Evolutionary conservation across 2,329 filamentous ascomycete genomes (phyloP).

Genomic region (Cladobotryum protrusum): DNA sequence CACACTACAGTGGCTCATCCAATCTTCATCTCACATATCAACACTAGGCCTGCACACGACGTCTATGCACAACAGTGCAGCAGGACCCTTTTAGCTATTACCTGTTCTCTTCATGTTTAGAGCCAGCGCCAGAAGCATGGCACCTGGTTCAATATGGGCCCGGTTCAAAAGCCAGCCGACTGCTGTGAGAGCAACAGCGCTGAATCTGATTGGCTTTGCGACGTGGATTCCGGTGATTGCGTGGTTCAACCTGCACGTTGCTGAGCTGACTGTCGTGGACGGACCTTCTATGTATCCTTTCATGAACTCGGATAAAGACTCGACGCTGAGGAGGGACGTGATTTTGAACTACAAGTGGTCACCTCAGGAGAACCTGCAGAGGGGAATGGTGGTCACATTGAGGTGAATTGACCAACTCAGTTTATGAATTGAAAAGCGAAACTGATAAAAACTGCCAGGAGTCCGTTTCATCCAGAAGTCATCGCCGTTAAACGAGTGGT

Average conservation of each 20-base stretch:
- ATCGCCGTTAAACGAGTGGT: constrained; percentile 77
- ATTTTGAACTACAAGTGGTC: constrained; percentile 55
- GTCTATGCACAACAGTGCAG: too few relatives aligned
- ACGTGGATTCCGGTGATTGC: constrained; percentile 58
- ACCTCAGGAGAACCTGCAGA: constrained; percentile 50
- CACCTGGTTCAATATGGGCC: constrained; percentile 31
- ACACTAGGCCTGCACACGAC: too few relatives aligned
- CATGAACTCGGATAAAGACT: constrained; percentile 60
- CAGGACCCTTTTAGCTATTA: too few relatives aligned
- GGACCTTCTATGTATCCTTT: constrained; percentile 72
- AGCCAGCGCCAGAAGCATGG: constrained; percentile 23
- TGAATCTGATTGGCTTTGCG: constrained; percentile 45
- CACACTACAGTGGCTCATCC: too few relatives aligned
- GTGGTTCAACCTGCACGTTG: constrained; percentile 56
- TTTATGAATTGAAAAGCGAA: neutral
- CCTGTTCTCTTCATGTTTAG: neutral
- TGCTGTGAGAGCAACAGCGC: constrained; percentile 30
- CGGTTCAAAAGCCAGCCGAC: constrained; percentile 22
- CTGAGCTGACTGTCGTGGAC: constrained; percentile 50
- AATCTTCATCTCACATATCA: too few relatives aligned
- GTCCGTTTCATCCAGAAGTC: constrained; percentile 62
- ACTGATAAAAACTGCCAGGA: constrained; percentile 40
- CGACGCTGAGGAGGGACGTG: constrained; percentile 47
- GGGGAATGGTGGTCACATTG: constrained; percentile 72
- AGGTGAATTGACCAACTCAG: constrained; percentile 38